A percentile compares a stretch with the other conserved stretches of the same genome.
These are phyloP conservation scores for Diutina rugosa DNA, from an alignment of 1,139 yeast species.

Conservation along the genomic window DNA sequence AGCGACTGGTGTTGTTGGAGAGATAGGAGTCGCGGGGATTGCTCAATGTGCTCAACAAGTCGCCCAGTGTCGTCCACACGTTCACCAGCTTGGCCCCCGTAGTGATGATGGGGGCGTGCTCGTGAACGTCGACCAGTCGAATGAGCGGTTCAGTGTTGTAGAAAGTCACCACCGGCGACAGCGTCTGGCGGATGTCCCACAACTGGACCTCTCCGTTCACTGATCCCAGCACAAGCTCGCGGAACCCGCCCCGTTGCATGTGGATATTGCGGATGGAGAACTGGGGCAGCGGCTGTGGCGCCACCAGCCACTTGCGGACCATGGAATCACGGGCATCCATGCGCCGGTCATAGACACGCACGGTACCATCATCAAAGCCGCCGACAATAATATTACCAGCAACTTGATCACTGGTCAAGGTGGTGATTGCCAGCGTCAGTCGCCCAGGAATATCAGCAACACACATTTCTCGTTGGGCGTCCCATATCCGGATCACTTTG, in stretches of 20 bases:
- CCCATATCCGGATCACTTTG: slow-evolving; percentile 86
- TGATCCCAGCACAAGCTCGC: slow-evolving; percentile 81
- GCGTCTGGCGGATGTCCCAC: slow-evolving; percentile 78
- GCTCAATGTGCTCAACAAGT: slow-evolving; percentile 47
- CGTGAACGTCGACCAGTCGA: slow-evolving; percentile 75
- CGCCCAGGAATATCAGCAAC: slow-evolving; percentile 83
- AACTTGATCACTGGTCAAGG: slow-evolving; percentile 89
- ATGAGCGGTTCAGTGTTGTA: slow-evolving; percentile 46
- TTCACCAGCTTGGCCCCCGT: slow-evolving; percentile 78
- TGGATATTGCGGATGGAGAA: slow-evolving; percentile 64
- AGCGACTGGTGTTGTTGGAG: slow-evolving; percentile 33
- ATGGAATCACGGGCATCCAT: slow-evolving; percentile 75
- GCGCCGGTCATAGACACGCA: slow-evolving; percentile 85
- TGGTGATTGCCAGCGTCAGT: slow-evolving; percentile 78
- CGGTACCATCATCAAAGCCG: slow-evolving; percentile 88
- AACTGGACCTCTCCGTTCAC: slow-evolving; percentile 72
- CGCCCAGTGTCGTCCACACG: slow-evolving; percentile 82
- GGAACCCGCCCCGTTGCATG: slow-evolving; percentile 92
- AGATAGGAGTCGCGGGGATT: slow-evolving; percentile 38
- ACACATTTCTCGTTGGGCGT: slow-evolving; percentile 87
- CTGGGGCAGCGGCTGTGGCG: slow-evolving; percentile 18
- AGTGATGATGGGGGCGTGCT: slow-evolving; percentile 88
- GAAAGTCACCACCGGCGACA: slow-evolving; percentile 53
- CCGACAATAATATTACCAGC: slow-evolving; percentile 87
- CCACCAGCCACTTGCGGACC: slow-evolving; percentile 61